Percentiles rank a stretch among this genome's conserved stretches.
These are phyloP conservation scores for Ajuga chamaepitys DNA, from an alignment of 257 asterid species.

Conservation along the genomic window DNA sequence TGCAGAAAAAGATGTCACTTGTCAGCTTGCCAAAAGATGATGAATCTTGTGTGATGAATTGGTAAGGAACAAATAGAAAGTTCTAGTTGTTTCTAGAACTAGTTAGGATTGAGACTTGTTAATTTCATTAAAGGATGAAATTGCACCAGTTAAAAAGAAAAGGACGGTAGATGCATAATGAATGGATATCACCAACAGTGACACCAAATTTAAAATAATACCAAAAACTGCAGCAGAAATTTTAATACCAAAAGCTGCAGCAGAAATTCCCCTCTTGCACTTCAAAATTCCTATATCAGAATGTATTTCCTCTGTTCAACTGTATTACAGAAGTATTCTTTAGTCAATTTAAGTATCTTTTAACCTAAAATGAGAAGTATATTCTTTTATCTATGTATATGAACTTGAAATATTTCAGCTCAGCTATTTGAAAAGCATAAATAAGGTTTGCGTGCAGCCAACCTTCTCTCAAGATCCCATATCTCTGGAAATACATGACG, in stretches of 20 bases:
- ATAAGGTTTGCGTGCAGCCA: slow-evolving; percentile 5
- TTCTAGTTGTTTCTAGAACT: not conserved
- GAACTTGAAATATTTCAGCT: not conserved
- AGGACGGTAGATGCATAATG: not conserved
- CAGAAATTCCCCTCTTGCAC: too few species aligned
- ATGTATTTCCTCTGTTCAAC: not conserved
- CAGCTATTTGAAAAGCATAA: not conserved
- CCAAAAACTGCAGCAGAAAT: too few species aligned
- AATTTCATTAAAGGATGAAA: slow-evolving; percentile 2
- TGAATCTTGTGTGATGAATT: slow-evolving; percentile 1
- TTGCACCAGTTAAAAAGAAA: slow-evolving; percentile 9
- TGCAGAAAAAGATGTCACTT: slow-evolving; percentile 13
- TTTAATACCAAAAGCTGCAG: too few species aligned
- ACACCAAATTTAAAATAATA: slow-evolving; percentile 4
- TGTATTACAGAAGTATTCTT: not conserved
- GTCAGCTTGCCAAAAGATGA: slow-evolving; percentile 9
- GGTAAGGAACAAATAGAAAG: not conserved
- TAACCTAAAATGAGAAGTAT: not conserved
- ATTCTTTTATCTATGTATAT: not conserved
- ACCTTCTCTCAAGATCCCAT: slow-evolving; percentile 87
- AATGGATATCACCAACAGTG: not conserved
- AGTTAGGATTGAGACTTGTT: not conserved
- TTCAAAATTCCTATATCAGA: too few species aligned
- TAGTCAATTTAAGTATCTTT: not conserved
- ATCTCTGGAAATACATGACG: slow-evolving; percentile 85